Conservation (phyloP, 805 yeast genomes). For the Metschnikowia corniflorae region DNA sequence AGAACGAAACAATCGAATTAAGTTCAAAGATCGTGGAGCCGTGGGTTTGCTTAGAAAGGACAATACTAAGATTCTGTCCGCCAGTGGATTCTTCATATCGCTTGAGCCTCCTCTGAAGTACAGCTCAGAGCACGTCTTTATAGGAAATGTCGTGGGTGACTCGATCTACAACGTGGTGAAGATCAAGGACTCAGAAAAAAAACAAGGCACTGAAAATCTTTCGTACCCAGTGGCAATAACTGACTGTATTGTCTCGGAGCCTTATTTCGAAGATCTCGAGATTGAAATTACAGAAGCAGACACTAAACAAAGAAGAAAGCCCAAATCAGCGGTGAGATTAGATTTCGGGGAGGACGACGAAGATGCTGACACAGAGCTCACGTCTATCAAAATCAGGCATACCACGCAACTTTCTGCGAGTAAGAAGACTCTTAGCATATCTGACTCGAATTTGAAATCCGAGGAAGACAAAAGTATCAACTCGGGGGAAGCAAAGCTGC, state of each 20-base stretch:
- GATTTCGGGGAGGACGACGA: slow-evolving; percentile 37
- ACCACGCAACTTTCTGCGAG: too few species aligned
- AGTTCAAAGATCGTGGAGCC: slow-evolving; percentile 50
- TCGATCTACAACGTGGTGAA: slow-evolving; percentile 50
- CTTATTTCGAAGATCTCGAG: slow-evolving; percentile 46
- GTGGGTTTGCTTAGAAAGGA: slow-evolving; percentile 44
- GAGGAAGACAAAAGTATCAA: too few species aligned
- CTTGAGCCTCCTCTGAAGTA: slow-evolving; percentile 43
- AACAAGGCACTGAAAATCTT: slow-evolving; percentile 38
- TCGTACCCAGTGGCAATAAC: slow-evolving; percentile 49
- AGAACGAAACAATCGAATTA: slow-evolving; percentile 52
- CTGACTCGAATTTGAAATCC: too few species aligned
- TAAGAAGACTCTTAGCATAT: too few species aligned
- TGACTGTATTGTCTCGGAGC: slow-evolving; percentile 39
- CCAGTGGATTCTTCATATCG: slow-evolving; percentile 37
- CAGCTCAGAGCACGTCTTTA: slow-evolving; percentile 38
- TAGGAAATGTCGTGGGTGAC: slow-evolving; percentile 60
- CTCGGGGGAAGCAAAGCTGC: too few species aligned
- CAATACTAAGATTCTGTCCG: slow-evolving; percentile 15
- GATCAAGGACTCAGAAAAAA: slow-evolving; percentile 47
- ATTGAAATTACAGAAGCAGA: not conserved
- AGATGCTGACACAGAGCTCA: slow-evolving; percentile 28
- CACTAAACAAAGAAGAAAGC: slow-evolving; percentile 18
- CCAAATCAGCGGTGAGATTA: slow-evolving; percentile 30
- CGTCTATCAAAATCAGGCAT: too few species aligned